Evolutionary conservation across 352 stramenopile species (phyloP), one percentile per base, ranked within the genome.

Genomic region (Ophiocytium majus): DNA sequence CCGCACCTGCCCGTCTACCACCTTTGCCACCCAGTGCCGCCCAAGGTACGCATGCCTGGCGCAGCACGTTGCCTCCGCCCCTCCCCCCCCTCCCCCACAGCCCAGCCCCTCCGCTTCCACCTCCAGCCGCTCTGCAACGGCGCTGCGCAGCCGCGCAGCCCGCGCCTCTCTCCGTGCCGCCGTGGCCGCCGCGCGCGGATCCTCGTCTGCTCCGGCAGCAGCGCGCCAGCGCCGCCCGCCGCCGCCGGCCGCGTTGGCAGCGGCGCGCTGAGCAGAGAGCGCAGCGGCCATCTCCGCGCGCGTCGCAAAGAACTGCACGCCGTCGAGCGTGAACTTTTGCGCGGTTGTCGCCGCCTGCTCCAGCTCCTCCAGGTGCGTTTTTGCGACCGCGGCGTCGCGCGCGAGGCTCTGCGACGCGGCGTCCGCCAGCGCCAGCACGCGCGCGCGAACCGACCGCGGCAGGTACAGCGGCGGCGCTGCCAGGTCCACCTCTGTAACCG

Each of bases 321-420:
- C 64, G 64, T 76, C 64, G 31, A 76, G 31, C 34, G 64, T 76
- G 34, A 76, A 76, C 34, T 76, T 76, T 10, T 76, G 5, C 31
- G 64, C 64, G 34, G 31, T 17, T 5, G 64, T 37, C 34, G 64
- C 64, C 5, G 5, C 5, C 5, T 76, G 31, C 5, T 76, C 31
- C 34, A 76, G 31, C 34, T 76, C 64, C 64, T 76, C 5, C 64
- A 76, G 64, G 34, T 10, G 5, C 5, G 64, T 76, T 17, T 17
- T 76, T 5, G 17, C 64, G 34, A 34, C 5, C 64, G 31, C 5
- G 5, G 31, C 31, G 5, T 5, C 64, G 31, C 10, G 64, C 64
- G 5, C 5, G 5, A 17, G 5, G 5, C 5, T 17, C 34, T 37
- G 64, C 17, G 64, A 5, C 5, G 17, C 34, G 64, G 31, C 34